These are phyloP conservation scores for Serendipita sp. DNA, from an alignment of 1,284 basidiomycete species.

Conservation along the genomic window DNA sequence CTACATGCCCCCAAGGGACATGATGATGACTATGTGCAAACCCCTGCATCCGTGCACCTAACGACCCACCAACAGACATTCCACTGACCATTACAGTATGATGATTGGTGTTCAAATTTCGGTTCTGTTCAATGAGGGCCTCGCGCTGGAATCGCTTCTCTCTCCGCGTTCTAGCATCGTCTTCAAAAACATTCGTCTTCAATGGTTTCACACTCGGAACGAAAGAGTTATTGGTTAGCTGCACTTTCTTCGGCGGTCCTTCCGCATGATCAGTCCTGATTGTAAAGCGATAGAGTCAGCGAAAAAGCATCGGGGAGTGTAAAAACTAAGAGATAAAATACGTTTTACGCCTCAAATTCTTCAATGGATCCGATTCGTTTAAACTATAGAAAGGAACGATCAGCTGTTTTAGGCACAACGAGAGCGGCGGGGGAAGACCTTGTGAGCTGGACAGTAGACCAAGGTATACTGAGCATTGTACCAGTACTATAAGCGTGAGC, in stretches of 20 bases:
- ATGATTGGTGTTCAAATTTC: background rate
- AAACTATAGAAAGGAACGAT: conserved; percentile 8
- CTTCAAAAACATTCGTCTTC: conserved; percentile 41
- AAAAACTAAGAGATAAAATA: conserved; percentile 20
- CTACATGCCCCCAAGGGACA: conserved; percentile 23
- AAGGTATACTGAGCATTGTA: conserved; percentile 79
- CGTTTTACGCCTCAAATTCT: conserved; percentile 56
- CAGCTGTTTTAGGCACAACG: background rate
- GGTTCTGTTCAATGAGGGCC: conserved; percentile 54
- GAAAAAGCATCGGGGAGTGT: background rate
- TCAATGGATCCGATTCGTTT: conserved; percentile 14
- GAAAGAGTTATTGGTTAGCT: conserved; percentile 56
- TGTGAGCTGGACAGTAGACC: conserved; percentile 67
- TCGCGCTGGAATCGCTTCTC: conserved; percentile 69
- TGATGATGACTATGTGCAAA: conserved; percentile 21
- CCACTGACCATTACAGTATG: background rate
- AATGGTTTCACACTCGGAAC: conserved; percentile 29
- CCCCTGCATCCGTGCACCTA: background rate
- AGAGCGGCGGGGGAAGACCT: conserved; percentile 32
- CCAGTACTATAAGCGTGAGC: conserved; percentile 64
- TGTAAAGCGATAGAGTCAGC: background rate
- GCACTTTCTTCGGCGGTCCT: conserved; percentile 11
- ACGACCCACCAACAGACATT: background rate
- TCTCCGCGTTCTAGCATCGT: conserved; percentile 49
- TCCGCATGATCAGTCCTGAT: conserved; percentile 7